Evolutionary conservation across 2,329 filamentous ascomycete species (phyloP).

Genomic region (Colletotrichum musae): DNA sequence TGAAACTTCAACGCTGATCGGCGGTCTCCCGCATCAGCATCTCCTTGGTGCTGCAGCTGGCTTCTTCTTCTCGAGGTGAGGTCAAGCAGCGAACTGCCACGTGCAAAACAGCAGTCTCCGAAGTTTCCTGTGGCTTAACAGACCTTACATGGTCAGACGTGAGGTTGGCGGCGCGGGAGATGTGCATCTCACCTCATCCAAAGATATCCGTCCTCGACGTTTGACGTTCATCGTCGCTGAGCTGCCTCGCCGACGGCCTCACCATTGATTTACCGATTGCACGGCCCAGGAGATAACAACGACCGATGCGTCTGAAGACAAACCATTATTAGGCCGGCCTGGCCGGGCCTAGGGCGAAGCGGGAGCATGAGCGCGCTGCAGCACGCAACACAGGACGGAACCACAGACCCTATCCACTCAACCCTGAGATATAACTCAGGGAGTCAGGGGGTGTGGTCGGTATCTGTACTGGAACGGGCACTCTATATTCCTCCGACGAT

Average conservation of each 20-base stretch:
- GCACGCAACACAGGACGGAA: slow-evolving; percentile 17
- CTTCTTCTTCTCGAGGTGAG: not conserved
- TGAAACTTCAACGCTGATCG: slow-evolving; percentile 37
- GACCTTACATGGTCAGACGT: slow-evolving; percentile 6
- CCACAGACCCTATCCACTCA: slow-evolving; percentile 14
- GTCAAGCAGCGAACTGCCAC: slow-evolving; percentile 7
- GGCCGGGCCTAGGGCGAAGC: slow-evolving; percentile 9
- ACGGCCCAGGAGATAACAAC: slow-evolving; percentile 2
- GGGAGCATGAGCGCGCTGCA: slow-evolving; percentile 27
- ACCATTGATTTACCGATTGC: not conserved
- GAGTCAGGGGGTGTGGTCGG: too few relatives aligned
- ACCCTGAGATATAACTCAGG: slow-evolving; percentile 19
- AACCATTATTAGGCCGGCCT: slow-evolving; percentile 18
- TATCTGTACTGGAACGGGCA: not conserved
- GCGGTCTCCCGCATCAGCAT: slow-evolving; percentile 17
- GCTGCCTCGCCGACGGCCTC: not conserved
- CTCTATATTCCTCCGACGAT: slow-evolving; percentile 29
- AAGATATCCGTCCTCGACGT: not conserved
- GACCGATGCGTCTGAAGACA: slow-evolving; percentile 11
- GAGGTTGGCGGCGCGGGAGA: slow-evolving; percentile 6
- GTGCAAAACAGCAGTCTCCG: slow-evolving; percentile 19
- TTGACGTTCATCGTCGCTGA: slow-evolving; percentile 1
- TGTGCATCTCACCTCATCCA: not conserved
- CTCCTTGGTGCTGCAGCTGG: slow-evolving; percentile 17
- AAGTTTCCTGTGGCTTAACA: slow-evolving; percentile 7